phyloP scores from a whole-genome alignment of 768 basidiomycete species.

The Trametes sanguinea region DNA sequence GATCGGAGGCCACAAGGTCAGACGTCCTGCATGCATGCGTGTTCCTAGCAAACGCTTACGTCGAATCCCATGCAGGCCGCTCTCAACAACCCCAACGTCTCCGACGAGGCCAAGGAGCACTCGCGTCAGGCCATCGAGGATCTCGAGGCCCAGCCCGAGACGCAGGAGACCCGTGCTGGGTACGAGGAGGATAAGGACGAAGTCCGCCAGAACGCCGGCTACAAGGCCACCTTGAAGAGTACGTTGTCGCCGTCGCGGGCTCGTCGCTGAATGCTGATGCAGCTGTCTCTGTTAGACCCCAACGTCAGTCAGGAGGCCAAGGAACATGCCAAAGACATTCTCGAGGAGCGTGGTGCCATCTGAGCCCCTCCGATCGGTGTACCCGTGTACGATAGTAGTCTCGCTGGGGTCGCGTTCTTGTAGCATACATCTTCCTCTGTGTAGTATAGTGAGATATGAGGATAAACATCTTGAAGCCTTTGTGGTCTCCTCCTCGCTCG shows the following conservation, averaged over 20 bases:
- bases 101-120: conserved; percentile 36
- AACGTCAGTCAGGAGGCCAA: conserved; percentile 33
- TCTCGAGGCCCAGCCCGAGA: conserved; percentile 22
- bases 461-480: too few relatives aligned
- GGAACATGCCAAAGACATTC: conserved; percentile 27
- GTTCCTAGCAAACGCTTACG: not conserved
- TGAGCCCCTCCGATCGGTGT: conserved; percentile 1
- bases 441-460: not conserved
- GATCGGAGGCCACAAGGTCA: conserved; percentile 29
- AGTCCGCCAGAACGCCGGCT: conserved; percentile 30
- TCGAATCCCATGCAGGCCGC: conserved; percentile 24
- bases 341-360: conserved; percentile 28
- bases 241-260: not conserved
- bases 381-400: not conserved
- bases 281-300: conserved; percentile 23
- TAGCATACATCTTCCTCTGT: not conserved
- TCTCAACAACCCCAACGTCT: conserved; percentile 35
- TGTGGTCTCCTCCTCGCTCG: too few relatives aligned
- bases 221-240: conserved; percentile 34
- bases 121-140: conserved; percentile 30
- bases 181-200: conserved; percentile 27
- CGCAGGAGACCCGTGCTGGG: conserved; percentile 17
- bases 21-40: not conserved
- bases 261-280: not conserved
- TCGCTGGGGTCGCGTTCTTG: not conserved